Conservation (phyloP, 225 moss, liverwort and hornwort species). For the Straminergon stramineum region DNA sequence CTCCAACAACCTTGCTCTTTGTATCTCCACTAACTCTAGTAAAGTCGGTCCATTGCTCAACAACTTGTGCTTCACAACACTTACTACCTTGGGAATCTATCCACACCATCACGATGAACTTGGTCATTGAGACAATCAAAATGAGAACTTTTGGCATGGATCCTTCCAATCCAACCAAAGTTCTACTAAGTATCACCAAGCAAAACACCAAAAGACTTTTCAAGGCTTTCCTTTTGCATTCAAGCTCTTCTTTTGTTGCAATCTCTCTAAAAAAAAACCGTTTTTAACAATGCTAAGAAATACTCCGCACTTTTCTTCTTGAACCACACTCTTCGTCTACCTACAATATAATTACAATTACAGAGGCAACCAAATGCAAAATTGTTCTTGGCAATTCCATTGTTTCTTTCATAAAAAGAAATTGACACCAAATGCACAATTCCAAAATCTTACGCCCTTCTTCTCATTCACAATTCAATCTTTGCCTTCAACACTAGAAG, state of each 20-base stretch:
- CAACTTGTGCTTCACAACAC: too few relatives aligned
- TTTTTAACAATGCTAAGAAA: not conserved
- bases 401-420: too few relatives aligned
- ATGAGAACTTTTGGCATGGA: not conserved
- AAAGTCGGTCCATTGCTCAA: too few relatives aligned
- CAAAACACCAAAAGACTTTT: not conserved
- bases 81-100: too few relatives aligned
- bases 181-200: not conserved
- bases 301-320: not conserved
- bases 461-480: not conserved
- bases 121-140: not conserved
- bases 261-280: accelerated
- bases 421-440: not conserved
- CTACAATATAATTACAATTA: not conserved
- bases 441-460: not conserved
- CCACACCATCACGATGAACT: too few relatives aligned
- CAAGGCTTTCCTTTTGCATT: not conserved
- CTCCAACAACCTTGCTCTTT: too few relatives aligned
- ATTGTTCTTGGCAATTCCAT: not conserved
- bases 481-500: too few relatives aligned
- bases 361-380: not conserved
- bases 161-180: not conserved
- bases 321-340: not conserved
- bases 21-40: too few relatives aligned
- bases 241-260: not conserved